Base-by-base conservation (phyloP, 176 grass and related monocot genomes). In the Lolium rigidum region DNA sequence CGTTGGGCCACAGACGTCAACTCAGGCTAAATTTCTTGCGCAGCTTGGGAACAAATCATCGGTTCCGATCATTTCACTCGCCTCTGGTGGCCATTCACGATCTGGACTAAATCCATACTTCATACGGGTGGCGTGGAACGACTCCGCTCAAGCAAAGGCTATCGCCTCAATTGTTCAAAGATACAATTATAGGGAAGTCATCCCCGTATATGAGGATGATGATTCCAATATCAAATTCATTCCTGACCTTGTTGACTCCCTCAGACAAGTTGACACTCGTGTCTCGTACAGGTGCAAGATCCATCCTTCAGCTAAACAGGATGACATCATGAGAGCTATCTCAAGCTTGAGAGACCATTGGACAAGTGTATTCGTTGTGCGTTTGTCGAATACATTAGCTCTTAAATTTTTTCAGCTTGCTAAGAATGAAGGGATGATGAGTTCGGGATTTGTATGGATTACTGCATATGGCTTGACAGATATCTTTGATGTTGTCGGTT, bases 61-160 rank as follows among this genome's bases (percentile, higher is more conserved):
- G 0, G 94, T 94, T 24, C 92, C 92, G 4, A 66, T 97, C 75
- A 84, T 97, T 80, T 97, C 94, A 9, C 92, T 97, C 60, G 92
- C 85, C 9, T 85, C 90, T 46, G 82, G 61, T 18, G 75, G 85
- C 72, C 81, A 61, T 13, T 64, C 68, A 59, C 70, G 7, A 18
- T 80, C 70, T 21, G 78, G 52, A 43, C 92, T 88, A n/a, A 92
- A 41, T 84, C 92, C 92, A 64, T 97, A 84, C 49, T 97, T 94
- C 80, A 92, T 92, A 47, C 80, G 83, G 56, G 87, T 88, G 0
- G 73, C 82, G 63, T 97, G 94, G 94, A 90, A 88, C 3, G 87
- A 97, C 58, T 86, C 89, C 3, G 79, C 70, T 12, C 94, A 97
- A 84, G 91, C 83, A 9, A 22, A 84, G 61, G 94, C 70, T 72